These are phyloP conservation scores for Paraphoma sp. DNA, from an alignment of 2,329 filamentous ascomycete genomes.

Conservation along the genomic window DNA sequence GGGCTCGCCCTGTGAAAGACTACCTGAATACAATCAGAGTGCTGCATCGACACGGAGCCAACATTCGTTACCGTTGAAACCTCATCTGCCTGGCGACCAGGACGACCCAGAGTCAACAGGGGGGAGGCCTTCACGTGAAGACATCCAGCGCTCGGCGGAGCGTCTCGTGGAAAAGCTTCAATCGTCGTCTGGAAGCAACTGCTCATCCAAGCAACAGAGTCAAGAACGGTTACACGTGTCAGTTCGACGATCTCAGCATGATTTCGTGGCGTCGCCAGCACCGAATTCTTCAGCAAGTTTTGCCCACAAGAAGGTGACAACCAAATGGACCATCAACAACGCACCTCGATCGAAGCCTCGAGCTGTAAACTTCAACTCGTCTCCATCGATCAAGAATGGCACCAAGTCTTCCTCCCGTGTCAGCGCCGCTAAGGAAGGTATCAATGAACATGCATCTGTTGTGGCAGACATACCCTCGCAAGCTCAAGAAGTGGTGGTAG, in stretches of 20 bases:
- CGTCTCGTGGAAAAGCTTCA: conserved; percentile 7
- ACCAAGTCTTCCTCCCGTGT: too few relatives aligned
- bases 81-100: too few relatives aligned
- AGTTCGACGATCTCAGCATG: conserved; percentile 7
- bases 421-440: too few relatives aligned
- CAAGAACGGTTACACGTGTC: not conserved
- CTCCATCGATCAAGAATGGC: conserved; percentile 16
- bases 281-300: conserved; percentile 35
- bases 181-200: not conserved
- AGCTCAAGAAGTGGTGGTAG: not conserved
- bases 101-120: too few relatives aligned
- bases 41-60: too few relatives aligned
- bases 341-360: conserved; percentile 21
- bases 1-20: too few relatives aligned
- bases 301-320: conserved; percentile 28
- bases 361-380: conserved; percentile 33
- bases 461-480: not conserved
- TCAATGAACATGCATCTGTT: not conserved
- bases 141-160: conserved; percentile 24
- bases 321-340: conserved; percentile 10
- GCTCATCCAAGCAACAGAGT: not conserved
- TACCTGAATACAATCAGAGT: too few relatives aligned
- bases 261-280: conserved; percentile 29
- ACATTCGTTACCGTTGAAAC: too few relatives aligned
- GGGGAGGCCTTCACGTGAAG: conserved; percentile 1